A percentile compares a stretch with the other conserved stretches of the same genome.
Evolutionary conservation across 257 asterid species (phyloP).

Genomic region (Coffea eugenioides): DNA sequence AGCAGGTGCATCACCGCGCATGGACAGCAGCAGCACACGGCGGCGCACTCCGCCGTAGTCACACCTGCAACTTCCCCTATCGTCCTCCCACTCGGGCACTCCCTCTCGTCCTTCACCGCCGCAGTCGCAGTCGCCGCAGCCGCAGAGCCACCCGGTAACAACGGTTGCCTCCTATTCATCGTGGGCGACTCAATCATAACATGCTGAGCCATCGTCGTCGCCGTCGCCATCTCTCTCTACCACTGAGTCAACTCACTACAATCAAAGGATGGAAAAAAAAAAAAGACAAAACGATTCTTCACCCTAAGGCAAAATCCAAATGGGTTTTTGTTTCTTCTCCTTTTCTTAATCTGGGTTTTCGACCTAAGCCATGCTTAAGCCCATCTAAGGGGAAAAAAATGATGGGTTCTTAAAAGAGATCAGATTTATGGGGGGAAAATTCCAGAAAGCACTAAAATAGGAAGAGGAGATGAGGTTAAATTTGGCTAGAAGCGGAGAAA

Average conservation of each 20-base stretch:
- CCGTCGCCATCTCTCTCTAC: neutral
- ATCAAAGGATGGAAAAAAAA: neutral
- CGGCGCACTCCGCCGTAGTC: constrained; percentile 83
- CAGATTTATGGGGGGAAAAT: neutral
- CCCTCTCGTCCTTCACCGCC: constrained; percentile 4
- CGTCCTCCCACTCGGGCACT: constrained; percentile 26
- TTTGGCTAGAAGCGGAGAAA: neutral
- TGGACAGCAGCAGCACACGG: constrained; percentile 84
- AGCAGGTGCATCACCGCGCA: constrained; percentile 54
- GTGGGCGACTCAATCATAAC: constrained; percentile 15
- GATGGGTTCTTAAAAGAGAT: neutral
- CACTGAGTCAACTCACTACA: neutral
- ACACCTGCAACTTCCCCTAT: constrained; percentile 78
- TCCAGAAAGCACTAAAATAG: neutral
- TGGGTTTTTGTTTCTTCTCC: no score
- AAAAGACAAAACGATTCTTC: neutral
- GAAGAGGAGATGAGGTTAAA: neutral
- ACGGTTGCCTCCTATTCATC: constrained; percentile 26
- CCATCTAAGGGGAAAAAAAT: neutral
- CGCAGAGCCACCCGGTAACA: constrained; percentile 11
- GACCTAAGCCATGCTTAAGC: neutral
- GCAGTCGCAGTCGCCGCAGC: neutral
- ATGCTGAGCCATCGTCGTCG: neutral
- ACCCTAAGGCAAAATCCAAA: neutral
- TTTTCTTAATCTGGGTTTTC: neutral